Conservation (phyloP, 768 basidiomycete species). For the Hericium erinaceus region DNA sequence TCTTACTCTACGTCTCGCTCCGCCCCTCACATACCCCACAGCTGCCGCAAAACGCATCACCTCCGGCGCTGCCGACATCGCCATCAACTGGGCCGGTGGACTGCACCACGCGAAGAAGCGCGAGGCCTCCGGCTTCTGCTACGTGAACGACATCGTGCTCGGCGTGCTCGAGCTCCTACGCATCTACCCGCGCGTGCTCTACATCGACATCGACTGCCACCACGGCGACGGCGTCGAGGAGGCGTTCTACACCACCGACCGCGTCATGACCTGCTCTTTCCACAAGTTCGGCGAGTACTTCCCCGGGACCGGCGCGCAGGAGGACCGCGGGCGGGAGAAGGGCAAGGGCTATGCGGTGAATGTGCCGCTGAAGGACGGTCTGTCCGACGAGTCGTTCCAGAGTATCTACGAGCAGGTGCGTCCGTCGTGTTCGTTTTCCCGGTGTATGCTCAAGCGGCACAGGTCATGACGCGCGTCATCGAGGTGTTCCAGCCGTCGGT, state of each 20-base stretch:
- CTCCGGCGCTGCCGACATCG: slow-evolving; percentile 69
- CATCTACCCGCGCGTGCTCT: slow-evolving; percentile 77
- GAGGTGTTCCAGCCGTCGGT: slow-evolving; percentile 84
- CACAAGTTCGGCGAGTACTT: slow-evolving; percentile 98
- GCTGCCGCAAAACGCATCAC: slow-evolving; percentile 76
- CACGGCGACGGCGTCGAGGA: slow-evolving; percentile 99
- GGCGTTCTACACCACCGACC: slow-evolving; percentile 94
- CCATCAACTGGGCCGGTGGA: slow-evolving; percentile 97
- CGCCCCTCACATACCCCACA: slow-evolving; percentile 19
- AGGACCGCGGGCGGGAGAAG: slow-evolving; percentile 75
- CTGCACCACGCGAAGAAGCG: slow-evolving; percentile 99
- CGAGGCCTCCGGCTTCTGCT: slow-evolving; percentile 97
- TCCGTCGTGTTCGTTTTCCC: slow-evolving; percentile 4
- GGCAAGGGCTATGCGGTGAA: slow-evolving; percentile 89
- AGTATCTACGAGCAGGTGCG: slow-evolving; percentile 89
- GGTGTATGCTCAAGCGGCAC: neutral
- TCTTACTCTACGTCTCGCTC: neutral
- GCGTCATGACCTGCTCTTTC: slow-evolving; percentile 95
- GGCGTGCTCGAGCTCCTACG: slow-evolving; percentile 90
- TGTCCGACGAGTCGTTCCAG: slow-evolving; percentile 81
- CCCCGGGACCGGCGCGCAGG: slow-evolving; percentile 80
- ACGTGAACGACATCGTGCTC: slow-evolving; percentile 96
- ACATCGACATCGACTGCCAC: slow-evolving; percentile 97
- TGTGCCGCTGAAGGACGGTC: slow-evolving; percentile 88
- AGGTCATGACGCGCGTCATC: slow-evolving; percentile 80